Percentiles rank a stretch among this genome's conserved stretches.
phyloP scores from a whole-genome alignment of 1,139 yeast genomes.

The Geotrichum bryndzae region DNA sequence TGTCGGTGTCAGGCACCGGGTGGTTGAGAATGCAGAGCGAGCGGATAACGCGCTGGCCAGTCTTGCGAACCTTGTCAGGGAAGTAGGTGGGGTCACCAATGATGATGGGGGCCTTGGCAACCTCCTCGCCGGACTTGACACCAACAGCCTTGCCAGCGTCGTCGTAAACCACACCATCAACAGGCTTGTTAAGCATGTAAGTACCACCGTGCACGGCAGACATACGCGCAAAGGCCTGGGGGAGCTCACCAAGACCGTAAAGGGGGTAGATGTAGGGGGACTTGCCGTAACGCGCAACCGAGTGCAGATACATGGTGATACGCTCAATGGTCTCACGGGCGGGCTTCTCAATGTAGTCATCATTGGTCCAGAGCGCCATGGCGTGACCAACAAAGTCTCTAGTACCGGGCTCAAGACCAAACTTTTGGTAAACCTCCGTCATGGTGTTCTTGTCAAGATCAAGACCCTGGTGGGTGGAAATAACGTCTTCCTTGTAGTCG shows the following conservation, averaged over 20 bases:
- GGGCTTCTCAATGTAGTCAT: constrained; percentile 79
- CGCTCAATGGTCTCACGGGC: constrained; percentile 91
- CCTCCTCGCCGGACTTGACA: constrained; percentile 85
- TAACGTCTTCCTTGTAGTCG: constrained; percentile 69
- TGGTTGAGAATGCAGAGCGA: constrained; percentile 92
- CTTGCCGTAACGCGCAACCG: constrained; percentile 92
- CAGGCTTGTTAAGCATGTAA: constrained; percentile 93
- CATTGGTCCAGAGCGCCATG: constrained; percentile 95
- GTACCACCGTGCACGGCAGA: constrained; percentile 98
- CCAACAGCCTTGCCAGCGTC: constrained; percentile 72
- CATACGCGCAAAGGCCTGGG: constrained; percentile 95
- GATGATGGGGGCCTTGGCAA: constrained; percentile 85
- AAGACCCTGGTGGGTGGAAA: constrained; percentile 74
- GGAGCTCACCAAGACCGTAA: constrained; percentile 94
- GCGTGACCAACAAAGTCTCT: constrained; percentile 97
- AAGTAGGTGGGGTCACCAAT: constrained; percentile 98
- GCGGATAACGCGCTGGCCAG: constrained; percentile 83
- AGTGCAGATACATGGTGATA: constrained; percentile 74
- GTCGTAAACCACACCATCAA: constrained; percentile 76
- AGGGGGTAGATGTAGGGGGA: constrained; percentile 94
- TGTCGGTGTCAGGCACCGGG: constrained; percentile 76
- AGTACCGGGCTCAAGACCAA: constrained; percentile 87
- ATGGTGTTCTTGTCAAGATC: constrained; percentile 83
- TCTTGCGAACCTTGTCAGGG: constrained; percentile 80
- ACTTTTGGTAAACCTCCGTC: constrained; percentile 84